Percentiles rank a stretch among this genome's conserved stretches.
Conservation (phyloP, 2,329 filamentous ascomycete species). For the Penicillium polonicum region DNA sequence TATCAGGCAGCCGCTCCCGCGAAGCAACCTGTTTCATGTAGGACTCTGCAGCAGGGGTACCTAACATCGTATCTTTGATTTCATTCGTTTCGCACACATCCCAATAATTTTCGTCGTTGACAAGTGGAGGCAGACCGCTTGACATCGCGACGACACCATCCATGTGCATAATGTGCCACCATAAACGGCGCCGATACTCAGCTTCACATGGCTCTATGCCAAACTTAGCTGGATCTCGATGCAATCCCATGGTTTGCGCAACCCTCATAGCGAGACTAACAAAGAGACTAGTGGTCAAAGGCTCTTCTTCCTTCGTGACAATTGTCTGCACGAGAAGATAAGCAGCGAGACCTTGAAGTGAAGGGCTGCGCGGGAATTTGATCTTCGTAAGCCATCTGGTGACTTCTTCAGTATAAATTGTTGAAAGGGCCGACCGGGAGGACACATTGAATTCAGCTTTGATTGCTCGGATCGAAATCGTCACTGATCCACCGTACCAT, state of each 20-base stretch:
- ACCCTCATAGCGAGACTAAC: conserved; percentile 49
- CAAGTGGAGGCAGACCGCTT: conserved; percentile 48
- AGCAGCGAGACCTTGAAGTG: conserved; percentile 47
- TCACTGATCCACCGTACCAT: conserved; percentile 50
- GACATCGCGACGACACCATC: conserved; percentile 52
- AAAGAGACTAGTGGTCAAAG: conserved; percentile 49
- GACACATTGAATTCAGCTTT: conserved; percentile 41
- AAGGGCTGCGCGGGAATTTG: conserved; percentile 47
- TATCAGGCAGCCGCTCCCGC: conserved; percentile 38
- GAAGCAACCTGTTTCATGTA: conserved; percentile 38
- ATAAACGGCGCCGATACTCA: conserved; percentile 47
- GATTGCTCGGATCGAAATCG: conserved; percentile 43
- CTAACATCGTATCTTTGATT: conserved; percentile 47
- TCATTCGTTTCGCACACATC: conserved; percentile 50
- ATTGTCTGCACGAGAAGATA: conserved; percentile 50
- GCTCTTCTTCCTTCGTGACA: conserved; percentile 50
- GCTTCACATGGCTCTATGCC: conserved; percentile 46
- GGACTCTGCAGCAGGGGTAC: conserved; percentile 37
- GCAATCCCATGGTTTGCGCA: conserved; percentile 50
- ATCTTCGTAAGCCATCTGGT: conserved; percentile 44
- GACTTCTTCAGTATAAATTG: conserved; percentile 44
- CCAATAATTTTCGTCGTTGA: conserved; percentile 50
- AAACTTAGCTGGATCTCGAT: conserved; percentile 51
- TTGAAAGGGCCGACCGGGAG: conserved; percentile 39
- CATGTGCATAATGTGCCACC: conserved; percentile 52